Evolutionary conservation across 176 grass and related monocot species (phyloP), one percentile per base, ranked within the genome.

Genomic region (Musa troglodytarum): DNA sequence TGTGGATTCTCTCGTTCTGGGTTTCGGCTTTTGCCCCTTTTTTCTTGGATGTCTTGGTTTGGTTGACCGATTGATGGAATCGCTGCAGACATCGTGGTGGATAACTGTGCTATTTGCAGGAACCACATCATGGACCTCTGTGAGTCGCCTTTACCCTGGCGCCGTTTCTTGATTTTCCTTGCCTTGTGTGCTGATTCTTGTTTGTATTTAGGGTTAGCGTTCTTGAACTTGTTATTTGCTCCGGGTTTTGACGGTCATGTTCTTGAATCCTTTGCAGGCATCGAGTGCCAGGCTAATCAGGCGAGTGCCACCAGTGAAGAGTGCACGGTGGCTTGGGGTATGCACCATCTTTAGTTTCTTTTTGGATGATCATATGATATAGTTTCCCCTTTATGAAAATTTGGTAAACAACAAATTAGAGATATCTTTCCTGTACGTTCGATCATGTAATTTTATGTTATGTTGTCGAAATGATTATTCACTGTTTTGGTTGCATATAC

Each of bases 81-180:
- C 49, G 29, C n/a, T 69, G 72, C 81, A 98, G 95, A 98, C 52
- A 98, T 98, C 77, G 90, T 93, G 73, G 95, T 98, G 75, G 95
- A 98, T 81, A 93, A 98, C 88, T 93, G 95, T 68, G 95, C 95
- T 73, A 98, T 98, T 77, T 93, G 95, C 83, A 86, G 95, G 53
- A 98, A 98, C 81, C 95, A 98, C 84, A 98, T 98, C 88, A 98
- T 98, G 95, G 95, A 98, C 89, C 95, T 99, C 58, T 94, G 90
- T 99, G 83, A 89, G 90, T 78, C 43, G 21, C 49, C 52, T 77
- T 74, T 54, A 11, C 52, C 61, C 67, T 65, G 10, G 58, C 69
- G 0, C 28, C 9, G 29, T 49, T 69, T 70, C 9, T 70, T 17
- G 1, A 49, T 20, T 70, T 70, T 1, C 3, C 16, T 74, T 74